Conservation (phyloP, 1,284 basidiomycete genomes). For the Porphyrellus sp. region DNA sequence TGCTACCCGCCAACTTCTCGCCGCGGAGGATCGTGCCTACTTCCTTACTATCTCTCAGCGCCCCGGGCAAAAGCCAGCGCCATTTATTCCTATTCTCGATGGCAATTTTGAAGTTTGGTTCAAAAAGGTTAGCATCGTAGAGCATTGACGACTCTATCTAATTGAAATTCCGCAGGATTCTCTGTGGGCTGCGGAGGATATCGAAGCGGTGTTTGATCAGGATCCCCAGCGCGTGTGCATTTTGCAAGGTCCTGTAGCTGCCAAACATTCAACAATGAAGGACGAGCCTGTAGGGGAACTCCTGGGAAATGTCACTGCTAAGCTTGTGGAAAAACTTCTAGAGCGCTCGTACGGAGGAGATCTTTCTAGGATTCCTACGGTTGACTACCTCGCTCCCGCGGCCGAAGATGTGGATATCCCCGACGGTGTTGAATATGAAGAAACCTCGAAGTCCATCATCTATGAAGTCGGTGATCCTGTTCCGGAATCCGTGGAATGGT, state of each 20-base stretch:
- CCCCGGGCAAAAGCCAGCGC: constrained; percentile 96
- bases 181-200: constrained; percentile 96
- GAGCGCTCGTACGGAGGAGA: constrained; percentile 79
- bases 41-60: constrained; percentile 95
- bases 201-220: constrained; percentile 97
- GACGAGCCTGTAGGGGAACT: constrained; percentile 94
- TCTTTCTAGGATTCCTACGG: constrained; percentile 69
- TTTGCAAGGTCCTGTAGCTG: constrained; percentile 94
- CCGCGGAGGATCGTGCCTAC: constrained; percentile 93
- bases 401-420: constrained; percentile 41
- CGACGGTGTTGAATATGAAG: constrained; percentile 49
- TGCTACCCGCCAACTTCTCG: constrained; percentile 83
- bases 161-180: constrained; percentile 66
- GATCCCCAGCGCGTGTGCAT: constrained; percentile 98
- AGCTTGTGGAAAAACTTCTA: constrained; percentile 80
- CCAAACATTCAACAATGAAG: constrained; percentile 82
- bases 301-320: constrained; percentile 81
- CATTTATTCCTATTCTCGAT: constrained; percentile 98
- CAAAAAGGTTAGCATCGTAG: constrained; percentile 72
- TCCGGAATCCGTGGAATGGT: constrained; percentile 72
- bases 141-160: constrained; percentile 12
- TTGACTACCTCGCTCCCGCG: constrained; percentile 82
- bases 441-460: constrained; percentile 46
- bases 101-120: constrained; percentile 96
- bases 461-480: constrained; percentile 57